phyloP scores from a whole-genome alignment of 129 eudicot genomes.

The Centrapalus pauciflorus region DNA sequence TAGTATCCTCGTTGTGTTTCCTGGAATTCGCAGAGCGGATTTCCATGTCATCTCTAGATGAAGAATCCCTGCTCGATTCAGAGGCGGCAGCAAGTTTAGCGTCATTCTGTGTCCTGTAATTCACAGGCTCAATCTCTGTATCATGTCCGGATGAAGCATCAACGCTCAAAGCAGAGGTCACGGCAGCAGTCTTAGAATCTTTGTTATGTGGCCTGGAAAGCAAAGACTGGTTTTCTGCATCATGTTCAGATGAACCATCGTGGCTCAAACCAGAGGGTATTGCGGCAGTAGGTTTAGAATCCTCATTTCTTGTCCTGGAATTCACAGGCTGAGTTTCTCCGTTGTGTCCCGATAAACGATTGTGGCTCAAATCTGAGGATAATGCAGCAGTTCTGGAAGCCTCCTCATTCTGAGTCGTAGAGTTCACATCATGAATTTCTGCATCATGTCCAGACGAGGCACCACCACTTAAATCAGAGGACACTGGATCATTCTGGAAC shows the following conservation, averaged over 20 bases:
- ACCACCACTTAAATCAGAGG: slow-evolving; percentile 29
- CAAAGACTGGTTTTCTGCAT: not conserved
- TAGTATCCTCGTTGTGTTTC: not conserved
- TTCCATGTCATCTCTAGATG: slow-evolving; percentile 4
- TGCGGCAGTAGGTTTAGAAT: not conserved
- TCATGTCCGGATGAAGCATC: slow-evolving; percentile 13
- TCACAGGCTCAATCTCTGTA: not conserved
- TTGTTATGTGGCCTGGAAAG: not conserved
- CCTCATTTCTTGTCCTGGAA: not conserved
- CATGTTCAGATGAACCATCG: slow-evolving; percentile 1
- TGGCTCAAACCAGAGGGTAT: not conserved
- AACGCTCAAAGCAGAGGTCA: not conserved
- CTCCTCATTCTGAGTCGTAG: not conserved
- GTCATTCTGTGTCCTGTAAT: not conserved
- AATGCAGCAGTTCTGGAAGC: not conserved
- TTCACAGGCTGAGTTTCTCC: not conserved
- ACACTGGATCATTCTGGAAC: slow-evolving; percentile 35
- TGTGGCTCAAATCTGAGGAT: not conserved
- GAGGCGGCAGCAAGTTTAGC: slow-evolving; percentile 1
- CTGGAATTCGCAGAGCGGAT: not conserved
- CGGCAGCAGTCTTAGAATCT: not conserved
- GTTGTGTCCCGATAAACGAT: not conserved
- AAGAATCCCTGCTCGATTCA: slow-evolving; percentile 1
- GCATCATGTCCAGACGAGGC: slow-evolving; percentile 45
- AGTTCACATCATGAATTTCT: slow-evolving; percentile 10